Evolutionary conservation across 108 stramenopile genomes (phyloP), one percentile per base, ranked within the genome.

Genomic region (Cyclotella baltica): DNA sequence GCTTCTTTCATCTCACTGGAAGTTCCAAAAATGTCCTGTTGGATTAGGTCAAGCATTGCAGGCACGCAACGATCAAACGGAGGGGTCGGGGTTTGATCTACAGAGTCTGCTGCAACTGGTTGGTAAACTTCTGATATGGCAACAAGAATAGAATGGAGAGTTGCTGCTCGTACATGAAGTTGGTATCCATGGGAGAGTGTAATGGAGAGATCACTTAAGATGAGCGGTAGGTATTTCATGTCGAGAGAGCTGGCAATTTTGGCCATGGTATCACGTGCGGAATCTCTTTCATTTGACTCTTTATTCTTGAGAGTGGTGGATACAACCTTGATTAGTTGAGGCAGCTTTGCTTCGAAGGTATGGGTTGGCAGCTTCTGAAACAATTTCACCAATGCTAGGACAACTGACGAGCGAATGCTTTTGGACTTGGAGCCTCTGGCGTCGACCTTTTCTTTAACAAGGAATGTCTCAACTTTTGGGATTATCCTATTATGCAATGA

Each of bases 161-260:
- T 88, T 16, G 96, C 93, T 36, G 88, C 78, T 70, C 94, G 83
- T 15, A 96, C 94, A 72, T 95, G 93, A 30, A 96, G 90, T 72
- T 96, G 91, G 78, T 97, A 99, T 29, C 98, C 98, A 51, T 96
- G 92, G 30, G 76, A 86, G 46, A 99, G 88, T 8, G 92, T 83
- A 23, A 92, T 65, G 2, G 92, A 83, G 30, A 99, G 67, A 73
- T 97, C 93, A 59, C 88, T 83, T 18, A 96, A 58, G 31, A 97
- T 85, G 57, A 96, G 91, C 40, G 85, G 80, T 37, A 93, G 86
- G 76, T 88, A 90, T 64, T 85, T 86, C 75, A 89, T 73, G 53
- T 94, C 97, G 46, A 98, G 73, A 10, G 77, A 75, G 15, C 66
- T 72, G 8, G 88, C 92, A 73, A 98, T 94, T 73, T 93, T 90